These are phyloP conservation scores for Mallotus nudiflorus DNA, from an alignment of 345 rosid genomes.

Conservation along the genomic window DNA sequence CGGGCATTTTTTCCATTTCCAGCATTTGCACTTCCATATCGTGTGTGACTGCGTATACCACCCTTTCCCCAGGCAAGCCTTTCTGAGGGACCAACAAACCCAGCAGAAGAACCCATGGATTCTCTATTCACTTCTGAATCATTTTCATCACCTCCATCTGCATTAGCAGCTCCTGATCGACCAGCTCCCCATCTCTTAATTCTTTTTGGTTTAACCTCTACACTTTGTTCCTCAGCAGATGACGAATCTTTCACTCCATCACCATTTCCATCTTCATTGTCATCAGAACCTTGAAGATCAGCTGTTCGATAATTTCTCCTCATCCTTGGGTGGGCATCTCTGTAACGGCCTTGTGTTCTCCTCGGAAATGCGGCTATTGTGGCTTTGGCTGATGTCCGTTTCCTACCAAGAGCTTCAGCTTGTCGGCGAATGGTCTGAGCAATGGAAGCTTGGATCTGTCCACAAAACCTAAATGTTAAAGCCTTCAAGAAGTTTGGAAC, in stretches of 20 bases:
- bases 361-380: slow-evolving; percentile 32
- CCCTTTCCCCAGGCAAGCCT: slow-evolving; percentile 55
- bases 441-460: slow-evolving; percentile 56
- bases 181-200: slow-evolving; percentile 35
- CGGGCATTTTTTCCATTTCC: slow-evolving; percentile 40
- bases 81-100: slow-evolving; percentile 42
- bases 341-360: slow-evolving; percentile 34
- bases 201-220: slow-evolving; percentile 45
- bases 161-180: slow-evolving; percentile 33
- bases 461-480: slow-evolving; percentile 15
- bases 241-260: slow-evolving; percentile 43
- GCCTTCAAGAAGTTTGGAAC: not conserved
- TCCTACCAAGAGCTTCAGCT: slow-evolving; percentile 47
- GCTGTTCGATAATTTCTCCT: slow-evolving; percentile 34
- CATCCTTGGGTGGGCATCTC: slow-evolving; percentile 36
- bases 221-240: slow-evolving; percentile 40
- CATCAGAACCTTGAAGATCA: slow-evolving; percentile 46
- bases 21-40: slow-evolving; percentile 41
- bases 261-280: slow-evolving; percentile 42
- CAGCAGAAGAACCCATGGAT: slow-evolving; percentile 34
- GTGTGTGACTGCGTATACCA: slow-evolving; percentile 50
- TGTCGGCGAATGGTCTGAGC: slow-evolving; percentile 46
- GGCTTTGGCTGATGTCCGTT: slow-evolving; percentile 30
- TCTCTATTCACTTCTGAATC: slow-evolving; percentile 42
- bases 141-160: slow-evolving; percentile 45